Evolutionary conservation across 305 asterid genomes (phyloP).

Genomic region (Solanum hybrid): DNA sequence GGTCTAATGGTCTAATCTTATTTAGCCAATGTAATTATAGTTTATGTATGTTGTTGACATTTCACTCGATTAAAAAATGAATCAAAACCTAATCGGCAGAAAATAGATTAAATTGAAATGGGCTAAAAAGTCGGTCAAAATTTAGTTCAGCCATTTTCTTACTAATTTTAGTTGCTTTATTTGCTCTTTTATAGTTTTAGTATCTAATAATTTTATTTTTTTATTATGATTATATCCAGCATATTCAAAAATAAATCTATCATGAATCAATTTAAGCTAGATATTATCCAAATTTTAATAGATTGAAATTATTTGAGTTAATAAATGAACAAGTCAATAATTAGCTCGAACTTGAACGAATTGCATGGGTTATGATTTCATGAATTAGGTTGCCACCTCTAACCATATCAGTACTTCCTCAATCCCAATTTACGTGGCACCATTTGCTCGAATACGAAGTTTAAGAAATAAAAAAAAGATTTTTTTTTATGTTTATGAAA

Average conservation of each 20-base stretch:
- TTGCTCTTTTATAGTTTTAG: background rate
- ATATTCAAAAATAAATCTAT: background rate
- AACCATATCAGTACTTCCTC: background rate
- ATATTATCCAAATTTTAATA: background rate
- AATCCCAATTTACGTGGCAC: background rate
- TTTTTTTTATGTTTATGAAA: too few species aligned
- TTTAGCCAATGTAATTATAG: background rate
- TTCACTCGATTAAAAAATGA: background rate
- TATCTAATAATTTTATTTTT: background rate
- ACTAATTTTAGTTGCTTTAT: background rate
- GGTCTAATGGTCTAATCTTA: background rate
- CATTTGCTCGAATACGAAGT: background rate
- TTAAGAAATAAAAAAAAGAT: too few species aligned
- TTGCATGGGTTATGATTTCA: background rate
- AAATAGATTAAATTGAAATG: too few species aligned
- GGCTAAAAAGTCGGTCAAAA: background rate
- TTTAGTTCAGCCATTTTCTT: background rate
- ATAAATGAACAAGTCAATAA: background rate
- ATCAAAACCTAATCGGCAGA: too few species aligned
- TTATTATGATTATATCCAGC: background rate
- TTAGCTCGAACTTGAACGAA: background rate
- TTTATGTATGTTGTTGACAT: too few species aligned
- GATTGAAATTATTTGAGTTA: background rate
- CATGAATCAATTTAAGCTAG: background rate
- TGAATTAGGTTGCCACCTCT: background rate